Conservation (phyloP, 257 asterid species). For the Solanum chmielewskii region DNA sequence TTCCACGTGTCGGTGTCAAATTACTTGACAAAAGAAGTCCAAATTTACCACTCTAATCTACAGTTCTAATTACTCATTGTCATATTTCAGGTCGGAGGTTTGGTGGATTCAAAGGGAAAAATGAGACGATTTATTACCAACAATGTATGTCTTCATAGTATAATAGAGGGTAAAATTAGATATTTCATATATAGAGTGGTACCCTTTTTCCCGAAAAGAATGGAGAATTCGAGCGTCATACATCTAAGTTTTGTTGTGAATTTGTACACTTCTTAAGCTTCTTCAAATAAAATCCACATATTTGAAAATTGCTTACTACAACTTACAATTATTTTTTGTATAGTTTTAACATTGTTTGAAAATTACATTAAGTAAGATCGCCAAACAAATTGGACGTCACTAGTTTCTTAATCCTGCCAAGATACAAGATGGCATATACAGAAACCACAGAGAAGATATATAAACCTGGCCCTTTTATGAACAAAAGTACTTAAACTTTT, state of each 20-base stretch:
- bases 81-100: not conserved
- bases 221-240: not conserved
- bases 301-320: not conserved
- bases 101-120: not conserved
- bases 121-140: not conserved
- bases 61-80: not conserved
- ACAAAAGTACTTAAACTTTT: not conserved
- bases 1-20: not conserved
- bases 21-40: not conserved
- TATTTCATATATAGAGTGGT: not conserved
- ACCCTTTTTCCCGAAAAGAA: not conserved
- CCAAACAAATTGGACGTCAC: not conserved
- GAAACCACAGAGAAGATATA: not conserved
- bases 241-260: not conserved
- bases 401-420: not conserved
- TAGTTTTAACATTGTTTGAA: not conserved
- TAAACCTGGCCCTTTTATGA: not conserved
- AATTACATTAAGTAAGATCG: not conserved
- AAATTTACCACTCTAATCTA: not conserved
- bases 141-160: not conserved
- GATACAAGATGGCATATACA: not conserved
- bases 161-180: not conserved
- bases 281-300: not conserved
- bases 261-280: not conserved
- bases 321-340: not conserved